A percentile compares a stretch with the other conserved stretches of the same genome.
Conservation (phyloP, 169 alveolate species). For the Plasmodium berghei region DNA sequence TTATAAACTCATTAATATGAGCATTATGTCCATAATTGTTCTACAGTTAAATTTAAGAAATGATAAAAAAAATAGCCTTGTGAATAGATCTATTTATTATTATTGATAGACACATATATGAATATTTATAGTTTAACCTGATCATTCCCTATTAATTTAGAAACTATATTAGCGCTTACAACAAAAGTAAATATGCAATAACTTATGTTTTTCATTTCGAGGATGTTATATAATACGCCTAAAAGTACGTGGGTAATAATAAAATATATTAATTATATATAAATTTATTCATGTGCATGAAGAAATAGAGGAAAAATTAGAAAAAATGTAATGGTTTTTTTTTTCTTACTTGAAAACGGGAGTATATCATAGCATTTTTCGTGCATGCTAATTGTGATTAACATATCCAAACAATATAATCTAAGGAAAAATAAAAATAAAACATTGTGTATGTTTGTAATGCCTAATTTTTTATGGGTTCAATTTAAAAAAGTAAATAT, state of each 20-base stretch:
- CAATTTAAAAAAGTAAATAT: no score
- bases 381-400: slow-evolving; percentile 35
- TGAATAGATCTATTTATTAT: neutral
- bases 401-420: slow-evolving; percentile 19
- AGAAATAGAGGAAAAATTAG: neutral
- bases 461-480: no score
- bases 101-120: neutral
- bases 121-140: slow-evolving; percentile 22
- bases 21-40: slow-evolving; percentile 7
- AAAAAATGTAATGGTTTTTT: neutral
- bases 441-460: neutral
- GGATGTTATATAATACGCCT: slow-evolving; percentile 49
- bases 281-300: neutral
- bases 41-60: slow-evolving; percentile 6
- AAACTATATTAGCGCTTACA: slow-evolving; percentile 40
- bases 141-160: slow-evolving; percentile 11
- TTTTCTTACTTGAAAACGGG: slow-evolving; percentile 24
- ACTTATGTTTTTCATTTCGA: slow-evolving; percentile 36
- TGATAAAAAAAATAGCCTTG: neutral
- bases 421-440: slow-evolving; percentile 9
- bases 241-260: slow-evolving; percentile 3
- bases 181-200: slow-evolving; percentile 44
- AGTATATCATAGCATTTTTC: slow-evolving; percentile 32
- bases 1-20: slow-evolving; percentile 13
- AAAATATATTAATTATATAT: neutral